phyloP scores from a whole-genome alignment of 495 filamentous ascomycete species.

The Hyaloscypha hepaticicola region DNA sequence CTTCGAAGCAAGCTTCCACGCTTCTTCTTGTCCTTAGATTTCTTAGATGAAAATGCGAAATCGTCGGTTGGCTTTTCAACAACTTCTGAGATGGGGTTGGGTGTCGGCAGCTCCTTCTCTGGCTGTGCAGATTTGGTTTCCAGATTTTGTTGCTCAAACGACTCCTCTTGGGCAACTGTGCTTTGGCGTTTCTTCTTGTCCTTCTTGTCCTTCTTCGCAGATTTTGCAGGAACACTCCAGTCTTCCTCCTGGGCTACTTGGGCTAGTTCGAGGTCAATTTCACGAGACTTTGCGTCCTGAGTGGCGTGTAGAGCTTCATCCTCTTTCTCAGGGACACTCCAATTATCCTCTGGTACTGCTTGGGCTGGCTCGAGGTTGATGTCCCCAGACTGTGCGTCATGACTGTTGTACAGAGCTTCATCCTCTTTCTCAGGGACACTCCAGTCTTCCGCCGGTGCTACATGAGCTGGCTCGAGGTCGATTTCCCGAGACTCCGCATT shows the following conservation, averaged over 20 bases:
- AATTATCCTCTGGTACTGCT: background rate
- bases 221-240: slow-evolving; percentile 12
- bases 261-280: background rate
- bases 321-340: background rate
- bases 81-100: background rate
- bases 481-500: background rate
- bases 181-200: slow-evolving; percentile 31
- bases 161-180: background rate
- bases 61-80: slow-evolving; percentile 20
- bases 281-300: background rate
- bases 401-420: background rate
- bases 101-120: background rate
- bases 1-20: slow-evolving; percentile 17
- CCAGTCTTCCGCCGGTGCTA: background rate
- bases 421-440: background rate
- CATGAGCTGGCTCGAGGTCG: background rate
- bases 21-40: slow-evolving; percentile 46
- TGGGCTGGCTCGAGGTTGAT: background rate
- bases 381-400: background rate
- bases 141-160: background rate
- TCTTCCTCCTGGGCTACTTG: background rate
- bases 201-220: slow-evolving; percentile 32
- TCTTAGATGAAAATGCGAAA: slow-evolving; percentile 32
- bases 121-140: background rate
- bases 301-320: background rate